A percentile compares a stretch with the other conserved stretches of the same genome.
phyloP scores from a whole-genome alignment of 2,329 filamentous ascomycete species.

The Cercospora sojina region DNA sequence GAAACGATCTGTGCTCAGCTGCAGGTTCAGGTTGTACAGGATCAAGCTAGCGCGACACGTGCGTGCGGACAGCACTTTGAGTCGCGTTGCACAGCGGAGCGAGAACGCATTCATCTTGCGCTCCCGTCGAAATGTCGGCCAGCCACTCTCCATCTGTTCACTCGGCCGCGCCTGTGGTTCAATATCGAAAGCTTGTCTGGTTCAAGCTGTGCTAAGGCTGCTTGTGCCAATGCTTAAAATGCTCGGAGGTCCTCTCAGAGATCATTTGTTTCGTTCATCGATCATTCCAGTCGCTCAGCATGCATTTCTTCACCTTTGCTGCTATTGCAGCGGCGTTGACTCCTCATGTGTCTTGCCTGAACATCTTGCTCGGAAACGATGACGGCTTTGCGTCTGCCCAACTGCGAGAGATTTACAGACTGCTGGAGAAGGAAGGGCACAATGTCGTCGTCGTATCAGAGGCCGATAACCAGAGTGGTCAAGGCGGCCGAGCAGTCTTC shows the following conservation, averaged over 20 bases:
- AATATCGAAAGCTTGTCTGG: not conserved
- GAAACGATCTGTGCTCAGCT: not conserved
- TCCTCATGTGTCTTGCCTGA: slow-evolving; percentile 25
- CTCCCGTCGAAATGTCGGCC: not conserved
- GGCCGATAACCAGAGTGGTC: slow-evolving; percentile 46
- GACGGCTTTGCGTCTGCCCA: slow-evolving; percentile 42
- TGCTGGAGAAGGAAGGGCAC: slow-evolving; percentile 41
- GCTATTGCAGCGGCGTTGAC: slow-evolving; percentile 18
- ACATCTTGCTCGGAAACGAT: slow-evolving; percentile 43
- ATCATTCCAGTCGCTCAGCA: slow-evolving; percentile 19
- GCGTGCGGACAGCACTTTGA: not conserved
- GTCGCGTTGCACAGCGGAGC: not conserved
- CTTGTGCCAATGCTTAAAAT: slow-evolving; percentile 4
- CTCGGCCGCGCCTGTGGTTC: not conserved
- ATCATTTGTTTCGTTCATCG: not conserved
- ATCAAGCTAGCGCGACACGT: not conserved
- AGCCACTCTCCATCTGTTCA: not conserved
- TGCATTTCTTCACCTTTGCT: slow-evolving; percentile 20
- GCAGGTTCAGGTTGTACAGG: not conserved
- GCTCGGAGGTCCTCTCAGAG: not conserved
- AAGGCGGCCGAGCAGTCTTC: slow-evolving; percentile 49
- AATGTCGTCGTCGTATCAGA: slow-evolving; percentile 47
- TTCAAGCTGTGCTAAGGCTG: not conserved
- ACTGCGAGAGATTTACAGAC: slow-evolving; percentile 41
- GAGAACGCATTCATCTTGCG: not conserved